These are phyloP conservation scores for Vishniacozyma victoriae DNA, from an alignment of 768 basidiomycete genomes.

Conservation along the genomic window DNA sequence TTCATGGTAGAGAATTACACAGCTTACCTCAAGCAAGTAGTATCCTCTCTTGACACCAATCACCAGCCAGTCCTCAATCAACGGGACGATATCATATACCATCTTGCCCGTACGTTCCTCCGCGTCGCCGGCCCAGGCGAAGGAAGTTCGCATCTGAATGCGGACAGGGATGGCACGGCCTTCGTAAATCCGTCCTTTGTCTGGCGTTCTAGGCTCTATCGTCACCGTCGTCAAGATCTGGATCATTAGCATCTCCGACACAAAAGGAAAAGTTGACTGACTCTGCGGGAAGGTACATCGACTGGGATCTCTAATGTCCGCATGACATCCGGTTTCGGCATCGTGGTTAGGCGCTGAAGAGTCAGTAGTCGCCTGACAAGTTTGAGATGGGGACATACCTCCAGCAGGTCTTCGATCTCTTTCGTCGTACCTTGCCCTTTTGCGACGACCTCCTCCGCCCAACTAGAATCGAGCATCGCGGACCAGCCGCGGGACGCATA, in stretches of 20 bases:
- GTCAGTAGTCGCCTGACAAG: no score
- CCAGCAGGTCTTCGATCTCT: no score
- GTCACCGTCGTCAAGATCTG: slow-evolving; percentile 51
- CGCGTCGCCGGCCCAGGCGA: slow-evolving; percentile 64
- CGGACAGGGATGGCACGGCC: slow-evolving; percentile 75
- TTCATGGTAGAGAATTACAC: not conserved
- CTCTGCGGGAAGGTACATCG: slow-evolving; percentile 74
- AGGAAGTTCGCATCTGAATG: slow-evolving; percentile 56
- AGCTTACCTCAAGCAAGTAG: slow-evolving; percentile 65
- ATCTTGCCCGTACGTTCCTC: slow-evolving; percentile 52
- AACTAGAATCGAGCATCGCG: no score
- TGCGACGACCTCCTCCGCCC: no score
- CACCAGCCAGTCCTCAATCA: slow-evolving; percentile 77
- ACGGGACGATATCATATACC: slow-evolving; percentile 70
- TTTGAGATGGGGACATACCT: no score
- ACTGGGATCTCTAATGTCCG: slow-evolving; percentile 74
- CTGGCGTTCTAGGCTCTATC: slow-evolving; percentile 26
- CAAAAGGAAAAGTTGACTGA: slow-evolving; percentile 48
- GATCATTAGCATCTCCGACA: slow-evolving; percentile 2
- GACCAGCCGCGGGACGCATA: no score
- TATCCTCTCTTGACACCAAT: slow-evolving; percentile 82
- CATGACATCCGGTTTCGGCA: slow-evolving; percentile 53
- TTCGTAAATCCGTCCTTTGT: slow-evolving; percentile 56
- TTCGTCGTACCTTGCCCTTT: no score
- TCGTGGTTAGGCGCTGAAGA: no score